These are phyloP conservation scores for Peribolospora kevripleyi DNA, from an alignment of 768 basidiomycete species.

Conservation along the genomic window DNA sequence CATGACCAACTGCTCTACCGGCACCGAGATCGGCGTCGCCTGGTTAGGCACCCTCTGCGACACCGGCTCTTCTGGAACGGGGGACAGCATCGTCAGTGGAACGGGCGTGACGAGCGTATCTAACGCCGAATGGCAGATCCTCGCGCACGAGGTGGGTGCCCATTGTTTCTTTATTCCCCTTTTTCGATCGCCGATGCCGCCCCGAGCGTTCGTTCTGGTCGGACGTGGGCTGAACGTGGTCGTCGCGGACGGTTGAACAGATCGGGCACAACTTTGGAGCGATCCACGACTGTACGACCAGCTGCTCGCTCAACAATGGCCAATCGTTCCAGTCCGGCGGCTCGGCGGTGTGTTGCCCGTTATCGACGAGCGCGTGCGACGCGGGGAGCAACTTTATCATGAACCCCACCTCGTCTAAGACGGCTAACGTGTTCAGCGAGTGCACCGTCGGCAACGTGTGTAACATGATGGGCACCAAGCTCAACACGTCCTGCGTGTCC, in stretches of 20 bases:
- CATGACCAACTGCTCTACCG: slow-evolving; percentile 59
- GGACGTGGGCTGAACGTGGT: too few relatives aligned
- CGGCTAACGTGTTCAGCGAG: slow-evolving; percentile 39
- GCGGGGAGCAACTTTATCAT: slow-evolving; percentile 51
- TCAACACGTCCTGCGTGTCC: slow-evolving; percentile 44
- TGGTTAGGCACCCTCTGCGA: slow-evolving; percentile 55
- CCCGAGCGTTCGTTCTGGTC: background rate
- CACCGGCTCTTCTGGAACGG: slow-evolving; percentile 7
- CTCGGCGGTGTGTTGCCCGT: slow-evolving; percentile 38
- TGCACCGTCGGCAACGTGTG: slow-evolving; percentile 72
- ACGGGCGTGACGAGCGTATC: slow-evolving; percentile 59
- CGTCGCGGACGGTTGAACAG: background rate
- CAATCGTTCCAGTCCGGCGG: slow-evolving; percentile 7
- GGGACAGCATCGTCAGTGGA: slow-evolving; percentile 38
- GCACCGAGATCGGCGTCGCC: slow-evolving; percentile 39
- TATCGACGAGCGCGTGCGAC: slow-evolving; percentile 34
- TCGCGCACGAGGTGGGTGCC: slow-evolving; percentile 50
- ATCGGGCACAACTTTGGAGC: slow-evolving; percentile 55
- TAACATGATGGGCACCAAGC: slow-evolving; percentile 22
- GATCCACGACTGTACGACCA: slow-evolving; percentile 42
- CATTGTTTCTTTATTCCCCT: background rate
- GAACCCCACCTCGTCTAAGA: slow-evolving; percentile 33
- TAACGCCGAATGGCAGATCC: slow-evolving; percentile 55
- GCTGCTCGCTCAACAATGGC: slow-evolving; percentile 28
- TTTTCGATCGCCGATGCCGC: background rate